Evolutionary conservation across 1,284 basidiomycete species (phyloP), one percentile per base, ranked within the genome.

Genomic region (Trichosporon sp.): DNA sequence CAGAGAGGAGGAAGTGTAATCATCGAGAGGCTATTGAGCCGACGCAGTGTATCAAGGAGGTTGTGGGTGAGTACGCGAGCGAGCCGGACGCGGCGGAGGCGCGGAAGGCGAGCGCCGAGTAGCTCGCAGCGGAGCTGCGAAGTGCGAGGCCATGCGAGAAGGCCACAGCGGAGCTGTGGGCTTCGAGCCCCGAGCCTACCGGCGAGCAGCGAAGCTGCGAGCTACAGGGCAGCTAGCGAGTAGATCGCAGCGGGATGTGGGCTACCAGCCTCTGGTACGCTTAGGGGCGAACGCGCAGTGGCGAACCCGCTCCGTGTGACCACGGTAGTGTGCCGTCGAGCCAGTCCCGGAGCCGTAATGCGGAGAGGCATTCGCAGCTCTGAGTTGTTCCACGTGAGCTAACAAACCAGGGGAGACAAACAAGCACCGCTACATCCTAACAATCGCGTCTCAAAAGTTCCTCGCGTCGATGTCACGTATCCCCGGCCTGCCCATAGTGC

Each of bases 1-100:
- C 95, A 73, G 95, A 98, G 81, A 85, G 95, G 60, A 81, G 95
- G 67, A 91, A 90, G 80, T 99, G 95, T 78, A 98, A 98, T 77
- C 95, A 99, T 75, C 85, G 88, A 67, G 89, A 92, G 74, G 84
- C 83, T 1, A 88, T 95, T 40, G 84, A 85, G 0, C 89, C 90
- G 19, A 86, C 89, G 58, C 90, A 91, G n/a, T 99, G 95, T 76
- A 81, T 99, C 36, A 78, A 83, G 13, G 86, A 86, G 64, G 88
- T 96, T 58, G 84, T 96, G 54, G 95, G 94, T 90, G 73, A 69
- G 88, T 76, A n/a, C 10, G 11, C 6, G 31, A 16, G 52, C 13
- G 21, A 14, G 23, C 10, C 25, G 19, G 21, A 7, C 2, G 10
- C 2, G 11, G 46, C 13, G 60, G 3, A 49, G 21, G 8, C 9